These are phyloP conservation scores for Fusarium sp. DNA, from an alignment of 2,329 filamentous ascomycete species.

Conservation along the genomic window DNA sequence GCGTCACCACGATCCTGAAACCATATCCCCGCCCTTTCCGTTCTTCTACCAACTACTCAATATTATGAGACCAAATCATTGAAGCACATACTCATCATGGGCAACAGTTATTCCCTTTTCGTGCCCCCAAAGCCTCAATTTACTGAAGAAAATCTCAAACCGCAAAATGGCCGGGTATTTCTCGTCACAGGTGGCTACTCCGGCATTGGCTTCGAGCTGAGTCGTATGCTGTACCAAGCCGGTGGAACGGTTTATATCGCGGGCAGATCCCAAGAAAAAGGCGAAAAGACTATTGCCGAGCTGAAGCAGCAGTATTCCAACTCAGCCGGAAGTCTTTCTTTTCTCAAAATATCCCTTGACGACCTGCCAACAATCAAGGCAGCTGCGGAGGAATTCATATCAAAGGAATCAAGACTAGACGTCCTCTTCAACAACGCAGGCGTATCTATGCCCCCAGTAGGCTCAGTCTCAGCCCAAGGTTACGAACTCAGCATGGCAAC, in stretches of 20 bases:
- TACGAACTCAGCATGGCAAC: slow-evolving; percentile 37
- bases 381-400: slow-evolving; percentile 17
- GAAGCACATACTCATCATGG: neutral
- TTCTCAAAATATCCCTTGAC: slow-evolving; percentile 16
- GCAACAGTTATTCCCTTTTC: slow-evolving; percentile 20
- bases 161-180: slow-evolving; percentile 13
- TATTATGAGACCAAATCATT: neutral
- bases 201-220: slow-evolving; percentile 32
- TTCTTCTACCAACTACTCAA: too few species aligned
- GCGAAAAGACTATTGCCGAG: neutral
- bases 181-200: slow-evolving; percentile 37
- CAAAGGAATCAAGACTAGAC: slow-evolving; percentile 19
- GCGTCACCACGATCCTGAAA: neutral
- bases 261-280: slow-evolving; percentile 26
- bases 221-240: slow-evolving; percentile 19
- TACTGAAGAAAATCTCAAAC: slow-evolving; percentile 5
- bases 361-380: slow-evolving; percentile 19
- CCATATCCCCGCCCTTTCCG: neutral
- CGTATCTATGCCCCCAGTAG: slow-evolving; percentile 20
- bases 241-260: slow-evolving; percentile 31
- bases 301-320: neutral
- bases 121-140: slow-evolving; percentile 10
- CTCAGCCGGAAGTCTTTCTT: slow-evolving; percentile 6
- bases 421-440: slow-evolving; percentile 38
- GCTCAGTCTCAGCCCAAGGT: slow-evolving; percentile 26